Evolutionary conservation across 2,329 filamentous ascomycete genomes (phyloP).

Genomic region (Alternaria consortialis): DNA sequence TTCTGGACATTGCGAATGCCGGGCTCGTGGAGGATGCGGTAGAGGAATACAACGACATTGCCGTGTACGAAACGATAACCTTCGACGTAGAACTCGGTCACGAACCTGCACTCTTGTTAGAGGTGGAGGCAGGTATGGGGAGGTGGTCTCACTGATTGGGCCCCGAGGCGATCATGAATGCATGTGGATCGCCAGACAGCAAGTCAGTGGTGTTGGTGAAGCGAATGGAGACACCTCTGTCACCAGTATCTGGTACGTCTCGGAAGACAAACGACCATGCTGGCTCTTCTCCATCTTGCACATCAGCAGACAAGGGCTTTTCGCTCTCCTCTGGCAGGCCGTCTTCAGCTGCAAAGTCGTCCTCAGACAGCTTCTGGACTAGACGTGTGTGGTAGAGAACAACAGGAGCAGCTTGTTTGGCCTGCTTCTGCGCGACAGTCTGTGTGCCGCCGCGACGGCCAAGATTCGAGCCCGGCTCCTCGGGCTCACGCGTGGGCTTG

Average conservation of each 20-base stretch:
- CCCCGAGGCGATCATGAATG: slow-evolving; percentile 62
- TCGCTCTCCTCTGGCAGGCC: slow-evolving; percentile 14
- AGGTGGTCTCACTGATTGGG: slow-evolving; percentile 57
- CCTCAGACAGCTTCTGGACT: slow-evolving; percentile 53
- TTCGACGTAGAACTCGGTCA: slow-evolving; percentile 65
- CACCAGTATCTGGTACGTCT: slow-evolving; percentile 59
- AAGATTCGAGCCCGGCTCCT: slow-evolving; percentile 49
- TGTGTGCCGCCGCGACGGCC: slow-evolving; percentile 49
- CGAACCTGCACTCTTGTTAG: slow-evolving; percentile 57
- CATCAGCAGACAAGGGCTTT: slow-evolving; percentile 31
- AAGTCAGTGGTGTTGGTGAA: slow-evolving; percentile 60
- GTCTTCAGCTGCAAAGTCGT: slow-evolving; percentile 44
- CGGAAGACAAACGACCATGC: slow-evolving; percentile 53
- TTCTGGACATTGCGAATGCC: slow-evolving; percentile 44
- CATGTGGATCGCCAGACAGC: slow-evolving; percentile 59
- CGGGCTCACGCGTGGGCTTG: slow-evolving; percentile 61
- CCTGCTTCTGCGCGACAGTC: slow-evolving; percentile 41
- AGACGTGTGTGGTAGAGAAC: slow-evolving; percentile 65
- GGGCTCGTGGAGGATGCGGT: slow-evolving; percentile 63
- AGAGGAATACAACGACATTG: slow-evolving; percentile 65
- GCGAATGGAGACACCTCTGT: slow-evolving; percentile 63
- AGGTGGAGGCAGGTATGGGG: slow-evolving; percentile 2
- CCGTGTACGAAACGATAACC: slow-evolving; percentile 67
- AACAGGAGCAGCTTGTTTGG: slow-evolving; percentile 51
- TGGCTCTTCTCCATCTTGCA: slow-evolving; percentile 35